Conservation (phyloP, 257 asterid genomes). For the Petunia axillaris region DNA sequence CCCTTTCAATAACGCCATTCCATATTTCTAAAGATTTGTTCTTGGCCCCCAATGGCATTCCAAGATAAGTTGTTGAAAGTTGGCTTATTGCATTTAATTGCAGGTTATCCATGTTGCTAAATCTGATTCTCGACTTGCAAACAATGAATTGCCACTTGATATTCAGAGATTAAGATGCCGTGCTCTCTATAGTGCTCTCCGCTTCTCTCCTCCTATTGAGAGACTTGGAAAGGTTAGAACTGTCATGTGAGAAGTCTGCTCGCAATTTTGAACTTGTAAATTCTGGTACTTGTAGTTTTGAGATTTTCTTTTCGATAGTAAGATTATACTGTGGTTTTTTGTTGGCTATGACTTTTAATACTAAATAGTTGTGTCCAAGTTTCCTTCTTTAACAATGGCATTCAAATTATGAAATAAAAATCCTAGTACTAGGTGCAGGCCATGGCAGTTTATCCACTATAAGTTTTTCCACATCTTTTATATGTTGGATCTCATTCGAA, state of each 20-base stretch:
- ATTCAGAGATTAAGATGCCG: conserved; percentile 97
- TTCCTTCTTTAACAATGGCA: neutral
- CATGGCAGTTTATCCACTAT: conserved; percentile 1
- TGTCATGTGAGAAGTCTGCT: conserved; percentile 21
- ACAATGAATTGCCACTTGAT: conserved; percentile 92
- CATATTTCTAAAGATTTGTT: no score
- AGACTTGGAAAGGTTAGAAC: conserved; percentile 80
- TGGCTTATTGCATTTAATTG: conserved; percentile 30
- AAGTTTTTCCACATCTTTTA: conserved; percentile 22
- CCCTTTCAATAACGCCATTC: no score
- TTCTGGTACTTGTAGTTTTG: conserved; percentile 22
- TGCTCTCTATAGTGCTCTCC: conserved; percentile 82
- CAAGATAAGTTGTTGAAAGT: neutral
- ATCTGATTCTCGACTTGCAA: conserved; percentile 96
- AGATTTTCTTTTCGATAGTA: conserved; percentile 20
- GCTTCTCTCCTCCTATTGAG: conserved; percentile 79
- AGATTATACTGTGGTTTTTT: conserved; percentile 4
- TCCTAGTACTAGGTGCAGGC: neutral
- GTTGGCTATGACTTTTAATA: neutral
- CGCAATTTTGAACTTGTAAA: neutral
- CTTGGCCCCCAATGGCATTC: no score
- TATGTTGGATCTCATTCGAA: conserved; percentile 52
- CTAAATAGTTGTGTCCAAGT: neutral
- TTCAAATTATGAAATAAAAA: conserved; percentile 19
- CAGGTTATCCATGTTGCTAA: conserved; percentile 94